These are phyloP conservation scores for Cladorrhinum samala DNA, from an alignment of 495 filamentous ascomycete genomes.

Conservation along the genomic window DNA sequence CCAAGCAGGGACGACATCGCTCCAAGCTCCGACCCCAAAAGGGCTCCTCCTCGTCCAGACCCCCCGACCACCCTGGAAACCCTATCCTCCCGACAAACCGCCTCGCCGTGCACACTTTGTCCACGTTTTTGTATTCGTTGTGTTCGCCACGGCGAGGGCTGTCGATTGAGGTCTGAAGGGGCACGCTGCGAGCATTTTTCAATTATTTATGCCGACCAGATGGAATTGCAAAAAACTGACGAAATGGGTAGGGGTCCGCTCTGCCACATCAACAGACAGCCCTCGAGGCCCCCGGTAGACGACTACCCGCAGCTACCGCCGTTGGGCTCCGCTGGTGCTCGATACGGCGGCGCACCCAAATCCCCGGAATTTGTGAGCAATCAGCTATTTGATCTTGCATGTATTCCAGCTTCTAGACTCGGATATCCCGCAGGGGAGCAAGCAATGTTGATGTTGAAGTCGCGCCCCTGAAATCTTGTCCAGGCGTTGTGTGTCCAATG, in stretches of 20 bases:
- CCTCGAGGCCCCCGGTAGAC: conserved; percentile 16
- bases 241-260: conserved; percentile 29
- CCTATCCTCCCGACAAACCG: conserved; percentile 13
- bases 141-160: conserved; percentile 23
- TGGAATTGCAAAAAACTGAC: conserved; percentile 15
- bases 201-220: conserved; percentile 18
- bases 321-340: conserved; percentile 2
- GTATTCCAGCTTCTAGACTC: no score
- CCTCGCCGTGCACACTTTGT: conserved; percentile 7
- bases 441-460: conserved; percentile 6
- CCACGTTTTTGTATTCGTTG: conserved; percentile 29
- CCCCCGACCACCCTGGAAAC: conserved; percentile 24
- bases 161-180: conserved; percentile 17
- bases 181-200: conserved; percentile 10
- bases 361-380: not conserved
- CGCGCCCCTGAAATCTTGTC: conserved; percentile 1
- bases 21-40: conserved; percentile 24
- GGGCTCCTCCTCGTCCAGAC: conserved; percentile 24
- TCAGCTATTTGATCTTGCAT: not conserved
- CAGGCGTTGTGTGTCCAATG: not conserved
- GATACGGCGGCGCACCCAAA: not conserved
- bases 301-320: conserved; percentile 1
- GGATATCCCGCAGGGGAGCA: not conserved
- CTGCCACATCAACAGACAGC: conserved; percentile 7
- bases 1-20: conserved; percentile 18